Percentiles rank a stretch among this genome's conserved stretches.
Evolutionary conservation across 2,329 filamentous ascomycete species (phyloP).

Genomic region (Claviceps maximensis): DNA sequence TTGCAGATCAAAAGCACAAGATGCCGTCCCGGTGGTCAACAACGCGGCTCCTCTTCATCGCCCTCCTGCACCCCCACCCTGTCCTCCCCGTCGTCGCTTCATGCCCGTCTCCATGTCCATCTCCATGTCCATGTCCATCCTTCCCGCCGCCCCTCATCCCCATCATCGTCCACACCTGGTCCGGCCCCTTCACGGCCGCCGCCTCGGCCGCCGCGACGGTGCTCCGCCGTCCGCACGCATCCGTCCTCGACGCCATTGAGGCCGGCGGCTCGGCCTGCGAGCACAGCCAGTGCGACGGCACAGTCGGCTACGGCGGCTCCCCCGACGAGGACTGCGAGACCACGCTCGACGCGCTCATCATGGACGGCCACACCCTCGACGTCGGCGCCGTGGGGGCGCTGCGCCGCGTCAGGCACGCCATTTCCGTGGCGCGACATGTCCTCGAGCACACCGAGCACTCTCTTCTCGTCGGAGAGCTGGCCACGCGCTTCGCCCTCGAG

Average conservation of each 20-base stretch:
- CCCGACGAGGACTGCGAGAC: conserved; percentile 44
- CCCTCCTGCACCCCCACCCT: not conserved
- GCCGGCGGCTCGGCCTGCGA: conserved; percentile 39
- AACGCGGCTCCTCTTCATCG: not conserved
- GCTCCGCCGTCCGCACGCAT: conserved; percentile 17
- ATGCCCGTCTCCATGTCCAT: not conserved
- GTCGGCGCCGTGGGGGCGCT: conserved; percentile 39
- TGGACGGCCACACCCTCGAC: conserved; percentile 38
- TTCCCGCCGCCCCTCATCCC: conserved; percentile 29
- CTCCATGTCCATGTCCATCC: conserved; percentile 12
- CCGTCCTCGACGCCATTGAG: conserved; percentile 38
- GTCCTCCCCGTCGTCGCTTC: not conserved
- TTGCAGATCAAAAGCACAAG: not conserved
- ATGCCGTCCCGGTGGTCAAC: not conserved
- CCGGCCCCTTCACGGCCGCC: conserved; percentile 35
- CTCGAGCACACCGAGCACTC: conserved; percentile 38
- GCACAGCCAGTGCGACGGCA: conserved; percentile 37
- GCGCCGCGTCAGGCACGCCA: conserved; percentile 33
- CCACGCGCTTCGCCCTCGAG: conserved; percentile 37
- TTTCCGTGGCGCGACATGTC: conserved; percentile 36
- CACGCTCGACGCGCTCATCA: conserved; percentile 45
- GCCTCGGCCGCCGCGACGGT: conserved; percentile 36
- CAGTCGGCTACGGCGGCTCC: conserved; percentile 41
- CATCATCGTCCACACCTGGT: conserved; percentile 42
- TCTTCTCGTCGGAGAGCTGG: conserved; percentile 37